phyloP scores from a whole-genome alignment of 352 stramenopile genomes.

The Pythium grandisporangium region DNA sequence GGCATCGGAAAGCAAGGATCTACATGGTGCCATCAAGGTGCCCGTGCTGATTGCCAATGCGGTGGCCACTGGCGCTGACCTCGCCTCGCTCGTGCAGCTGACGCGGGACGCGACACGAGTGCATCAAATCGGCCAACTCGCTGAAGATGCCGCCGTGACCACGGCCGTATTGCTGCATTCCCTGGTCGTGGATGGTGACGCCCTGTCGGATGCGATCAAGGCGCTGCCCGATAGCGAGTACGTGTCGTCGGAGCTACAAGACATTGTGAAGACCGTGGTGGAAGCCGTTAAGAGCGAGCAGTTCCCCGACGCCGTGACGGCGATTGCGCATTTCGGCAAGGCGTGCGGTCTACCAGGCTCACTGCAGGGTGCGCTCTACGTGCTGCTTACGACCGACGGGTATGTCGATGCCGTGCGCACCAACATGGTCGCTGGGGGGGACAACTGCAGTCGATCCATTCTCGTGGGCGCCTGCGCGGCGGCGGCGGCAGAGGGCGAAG shows the following conservation, averaged over 20 bases:
- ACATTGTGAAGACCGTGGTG: constrained; percentile 30
- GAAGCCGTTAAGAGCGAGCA: constrained; percentile 29
- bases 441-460: constrained; percentile 68
- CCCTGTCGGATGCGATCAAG: constrained; percentile 23
- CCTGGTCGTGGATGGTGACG: constrained; percentile 27
- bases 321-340: constrained; percentile 45
- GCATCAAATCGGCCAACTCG: constrained; percentile 40
- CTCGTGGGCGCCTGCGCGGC: constrained; percentile 44
- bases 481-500: constrained; percentile 14
- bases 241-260: constrained; percentile 18
- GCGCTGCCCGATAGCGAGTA: constrained; percentile 25
- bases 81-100: constrained; percentile 27
- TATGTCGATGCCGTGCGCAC: constrained; percentile 38
- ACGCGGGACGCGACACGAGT: constrained; percentile 35
- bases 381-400: constrained; percentile 32
- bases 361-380: constrained; percentile 46
- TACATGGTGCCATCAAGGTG: constrained; percentile 50
- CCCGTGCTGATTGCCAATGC: constrained; percentile 48
- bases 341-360: constrained; percentile 41
- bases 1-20: constrained; percentile 38
- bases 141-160: constrained; percentile 39
- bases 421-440: constrained; percentile 49
- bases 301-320: constrained; percentile 30
- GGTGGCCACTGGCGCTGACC: constrained; percentile 20
- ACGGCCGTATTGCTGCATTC: constrained; percentile 37